These are phyloP conservation scores for Albophoma yamanashiensis DNA, from an alignment of 2,329 filamentous ascomycete genomes.

Conservation along the genomic window DNA sequence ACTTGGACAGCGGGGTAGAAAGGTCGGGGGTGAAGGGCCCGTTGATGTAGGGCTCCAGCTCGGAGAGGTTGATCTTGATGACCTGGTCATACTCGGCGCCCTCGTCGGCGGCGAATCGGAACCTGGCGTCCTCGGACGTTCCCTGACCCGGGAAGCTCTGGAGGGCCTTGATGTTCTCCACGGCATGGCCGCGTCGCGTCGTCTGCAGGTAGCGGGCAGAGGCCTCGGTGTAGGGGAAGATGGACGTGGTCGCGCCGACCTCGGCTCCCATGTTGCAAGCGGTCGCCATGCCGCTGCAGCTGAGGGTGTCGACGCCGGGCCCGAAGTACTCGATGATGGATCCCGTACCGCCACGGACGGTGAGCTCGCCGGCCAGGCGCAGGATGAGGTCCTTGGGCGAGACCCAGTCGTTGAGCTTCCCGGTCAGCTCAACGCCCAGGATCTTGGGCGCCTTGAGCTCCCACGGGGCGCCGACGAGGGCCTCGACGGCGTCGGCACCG, in stretches of 20 bases:
- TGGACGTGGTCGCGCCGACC: constrained; percentile 88
- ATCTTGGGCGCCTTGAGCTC: constrained; percentile 92
- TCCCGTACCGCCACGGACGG: constrained; percentile 87
- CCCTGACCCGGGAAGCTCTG: constrained; percentile 38
- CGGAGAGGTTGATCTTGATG: constrained; percentile 81
- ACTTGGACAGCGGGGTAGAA: constrained; percentile 82
- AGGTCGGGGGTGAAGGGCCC: constrained; percentile 94
- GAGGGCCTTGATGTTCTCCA: constrained; percentile 52
- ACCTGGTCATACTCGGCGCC: constrained; percentile 82
- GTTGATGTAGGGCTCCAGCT: constrained; percentile 91
- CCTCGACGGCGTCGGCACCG: constrained; percentile 94
- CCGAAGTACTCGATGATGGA: constrained; percentile 93
- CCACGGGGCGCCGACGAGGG: constrained; percentile 92
- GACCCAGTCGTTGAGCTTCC: constrained; percentile 80
- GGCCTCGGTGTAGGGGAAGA: constrained; percentile 83
- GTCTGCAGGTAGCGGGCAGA: constrained; percentile 79
- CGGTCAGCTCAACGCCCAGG: constrained; percentile 73
- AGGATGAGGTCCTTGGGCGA: constrained; percentile 95
- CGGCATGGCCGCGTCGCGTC: constrained; percentile 59
- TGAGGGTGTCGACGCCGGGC: constrained; percentile 78
- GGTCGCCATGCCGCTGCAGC: constrained; percentile 88
- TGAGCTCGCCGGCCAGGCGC: constrained; percentile 77
- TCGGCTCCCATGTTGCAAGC: constrained; percentile 84
- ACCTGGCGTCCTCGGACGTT: constrained; percentile 35
- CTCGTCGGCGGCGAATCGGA: constrained; percentile 65